Conservation (phyloP, 257 asterid species). For the Penstemon barbatus region DNA sequence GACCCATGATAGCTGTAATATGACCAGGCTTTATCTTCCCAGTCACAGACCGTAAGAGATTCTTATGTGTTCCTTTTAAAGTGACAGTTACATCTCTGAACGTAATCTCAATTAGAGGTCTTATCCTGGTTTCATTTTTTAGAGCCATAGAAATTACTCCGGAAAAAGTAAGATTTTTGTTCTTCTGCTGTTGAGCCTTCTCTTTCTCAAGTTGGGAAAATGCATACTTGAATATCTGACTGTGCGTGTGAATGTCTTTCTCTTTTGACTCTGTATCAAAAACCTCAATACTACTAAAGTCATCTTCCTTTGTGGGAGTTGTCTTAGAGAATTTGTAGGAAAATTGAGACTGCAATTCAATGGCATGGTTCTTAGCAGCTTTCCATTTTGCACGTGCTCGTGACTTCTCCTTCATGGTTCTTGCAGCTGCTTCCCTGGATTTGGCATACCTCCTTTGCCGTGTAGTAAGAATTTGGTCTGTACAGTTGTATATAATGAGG, state of each 20-base stretch:
- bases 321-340: conserved; percentile 71
- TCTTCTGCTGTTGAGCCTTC: conserved; percentile 55
- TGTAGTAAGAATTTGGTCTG: conserved; percentile 83
- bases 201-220: conserved; percentile 60
- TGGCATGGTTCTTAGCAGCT: conserved; percentile 75
- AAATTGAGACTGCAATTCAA: conserved; percentile 61
- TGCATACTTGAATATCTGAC: conserved; percentile 66
- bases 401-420: conserved; percentile 70
- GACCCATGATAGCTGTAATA: conserved; percentile 62
- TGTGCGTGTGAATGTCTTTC: conserved; percentile 46
- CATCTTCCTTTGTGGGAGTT: conserved; percentile 28
- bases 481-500: conserved; percentile 79
- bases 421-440: conserved; percentile 89
- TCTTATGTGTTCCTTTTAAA: conserved; percentile 54
- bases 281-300: conserved; percentile 25
- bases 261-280: conserved; percentile 37
- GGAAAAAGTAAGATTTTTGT: conserved; percentile 56
- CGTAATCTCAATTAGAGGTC: conserved; percentile 53
- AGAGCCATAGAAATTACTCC: conserved; percentile 61
- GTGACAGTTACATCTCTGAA: conserved; percentile 53
- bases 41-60: conserved; percentile 46
- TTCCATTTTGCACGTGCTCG: conserved; percentile 89
- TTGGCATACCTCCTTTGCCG: conserved; percentile 85
- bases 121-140: conserved; percentile 35
- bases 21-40: conserved; percentile 62